These are phyloP conservation scores for Sporisorium sorghi DNA, from an alignment of 1,284 basidiomycete genomes.

Conservation along the genomic window DNA sequence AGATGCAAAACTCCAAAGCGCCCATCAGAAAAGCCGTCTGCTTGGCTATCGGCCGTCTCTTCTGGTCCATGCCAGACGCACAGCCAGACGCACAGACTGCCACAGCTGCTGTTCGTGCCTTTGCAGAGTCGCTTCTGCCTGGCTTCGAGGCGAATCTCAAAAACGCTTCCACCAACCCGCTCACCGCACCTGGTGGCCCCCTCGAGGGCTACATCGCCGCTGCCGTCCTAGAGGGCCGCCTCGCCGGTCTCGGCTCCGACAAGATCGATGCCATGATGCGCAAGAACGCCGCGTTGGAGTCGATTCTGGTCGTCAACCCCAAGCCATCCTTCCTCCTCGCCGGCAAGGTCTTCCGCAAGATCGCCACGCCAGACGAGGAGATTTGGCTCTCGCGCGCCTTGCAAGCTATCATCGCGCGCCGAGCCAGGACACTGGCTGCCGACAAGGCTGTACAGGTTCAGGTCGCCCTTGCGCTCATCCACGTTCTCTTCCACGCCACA, in stretches of 20 bases:
- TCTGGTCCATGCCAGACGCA: slow-evolving; percentile 38
- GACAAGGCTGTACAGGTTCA: slow-evolving; percentile 44
- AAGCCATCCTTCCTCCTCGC: slow-evolving; percentile 67
- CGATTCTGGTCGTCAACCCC: slow-evolving; percentile 44
- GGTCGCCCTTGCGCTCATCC: slow-evolving; percentile 48
- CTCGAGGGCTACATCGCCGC: slow-evolving; percentile 64
- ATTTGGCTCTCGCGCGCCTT: slow-evolving; percentile 57
- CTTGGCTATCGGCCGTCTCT: slow-evolving; percentile 47
- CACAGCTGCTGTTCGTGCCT: slow-evolving; percentile 35
- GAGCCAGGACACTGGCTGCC: slow-evolving; percentile 13
- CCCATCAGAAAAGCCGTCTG: slow-evolving; percentile 57
- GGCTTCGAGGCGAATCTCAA: slow-evolving; percentile 60
- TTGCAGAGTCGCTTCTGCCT: slow-evolving; percentile 59
- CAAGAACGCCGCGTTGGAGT: slow-evolving; percentile 46
- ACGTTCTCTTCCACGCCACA: slow-evolving; percentile 49
- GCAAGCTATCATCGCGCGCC: slow-evolving; percentile 31
- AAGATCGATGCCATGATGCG: slow-evolving; percentile 45
- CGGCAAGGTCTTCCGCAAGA: slow-evolving; percentile 64
- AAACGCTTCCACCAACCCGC: slow-evolving; percentile 55
- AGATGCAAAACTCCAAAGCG: slow-evolving; percentile 58
- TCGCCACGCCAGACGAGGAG: slow-evolving; percentile 53
- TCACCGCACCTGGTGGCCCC: slow-evolving; percentile 60
- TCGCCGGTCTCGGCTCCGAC: slow-evolving; percentile 33
- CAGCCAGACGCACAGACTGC: slow-evolving; percentile 7
- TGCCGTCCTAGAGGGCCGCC: slow-evolving; percentile 47